phyloP scores from a whole-genome alignment of 345 rosid genomes.

The Hypericum androsaemum region DNA sequence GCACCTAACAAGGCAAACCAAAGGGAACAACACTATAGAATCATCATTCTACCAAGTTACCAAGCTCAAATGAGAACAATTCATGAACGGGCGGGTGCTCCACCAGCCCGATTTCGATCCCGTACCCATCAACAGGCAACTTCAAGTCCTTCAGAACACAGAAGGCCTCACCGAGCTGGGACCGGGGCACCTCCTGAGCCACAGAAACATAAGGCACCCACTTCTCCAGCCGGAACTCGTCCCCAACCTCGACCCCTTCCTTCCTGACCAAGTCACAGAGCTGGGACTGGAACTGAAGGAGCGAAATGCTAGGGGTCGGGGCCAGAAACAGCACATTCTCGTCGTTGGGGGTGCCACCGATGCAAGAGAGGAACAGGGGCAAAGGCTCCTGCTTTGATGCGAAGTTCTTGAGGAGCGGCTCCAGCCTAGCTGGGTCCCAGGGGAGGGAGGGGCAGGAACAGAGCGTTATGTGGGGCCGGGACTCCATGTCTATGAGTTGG shows the following conservation, averaged over 20 bases:
- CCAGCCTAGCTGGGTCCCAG: conserved; percentile 56
- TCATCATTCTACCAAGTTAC: conserved; percentile 23
- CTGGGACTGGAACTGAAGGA: conserved; percentile 69
- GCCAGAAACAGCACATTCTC: conserved; percentile 62
- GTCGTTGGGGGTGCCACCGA: conserved; percentile 63
- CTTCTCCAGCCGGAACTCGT: conserved; percentile 52
- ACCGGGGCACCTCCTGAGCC: conserved; percentile 70
- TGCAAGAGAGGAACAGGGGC: conserved; percentile 48
- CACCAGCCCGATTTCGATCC: conserved; percentile 78
- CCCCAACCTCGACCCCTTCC: conserved; percentile 71
- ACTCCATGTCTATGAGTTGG: conserved; percentile 82
- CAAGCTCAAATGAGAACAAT: conserved; percentile 69
- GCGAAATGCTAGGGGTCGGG: conserved; percentile 61
- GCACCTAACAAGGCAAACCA: too few relatives aligned
- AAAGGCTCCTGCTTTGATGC: conserved; percentile 74
- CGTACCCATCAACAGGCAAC: conserved; percentile 79
- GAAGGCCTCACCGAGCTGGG: conserved; percentile 73
- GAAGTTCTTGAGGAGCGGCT: conserved; percentile 42
- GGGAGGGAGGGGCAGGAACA: conserved; percentile 37
- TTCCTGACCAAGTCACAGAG: conserved; percentile 63
- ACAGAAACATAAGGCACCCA: conserved; percentile 88
- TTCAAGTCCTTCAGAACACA: conserved; percentile 83
- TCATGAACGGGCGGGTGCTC: conserved; percentile 87
- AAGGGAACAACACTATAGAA: too few relatives aligned
- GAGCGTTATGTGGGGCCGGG: conserved; percentile 91